Base-by-base conservation (phyloP, 768 basidiomycete species). In the Phylloporus sp. region DNA sequence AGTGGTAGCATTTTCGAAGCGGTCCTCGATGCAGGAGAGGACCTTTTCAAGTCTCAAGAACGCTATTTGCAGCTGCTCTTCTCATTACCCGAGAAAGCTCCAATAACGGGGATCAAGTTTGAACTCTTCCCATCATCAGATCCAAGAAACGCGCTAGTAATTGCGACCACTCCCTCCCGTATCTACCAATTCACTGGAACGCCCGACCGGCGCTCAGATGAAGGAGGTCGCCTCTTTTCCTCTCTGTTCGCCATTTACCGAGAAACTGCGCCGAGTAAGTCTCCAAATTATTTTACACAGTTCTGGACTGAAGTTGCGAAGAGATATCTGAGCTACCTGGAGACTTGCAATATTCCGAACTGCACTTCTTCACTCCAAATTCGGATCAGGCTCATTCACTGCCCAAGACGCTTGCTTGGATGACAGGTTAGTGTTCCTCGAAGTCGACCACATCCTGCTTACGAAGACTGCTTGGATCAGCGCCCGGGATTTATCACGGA, bases 251-350 rank as follows among this genome's bases (percentile, higher is more conserved):
- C 80, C 34, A 68, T 74, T 16, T 92, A 93, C 60, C 74, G 84
- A 42, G 92, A 94, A 48, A 74, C 76, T 7, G 80, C 84, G 18
- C 93, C 92, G 18, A 95, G 95, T 95, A 57, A 67, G 80, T 70
- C 68, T 32, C 46, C 7, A 6, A 44, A n/a, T 24, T 39, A 52
- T 61, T 26, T 29, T 15, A 11, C 46, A 23, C 41, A 28, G 31
- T 22, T 39, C 20, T 49, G 12, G 10, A 28, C 64, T 71, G 56
- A 74, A 50, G 38, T 53, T 32, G 50, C 59, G 42, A 70, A 94
- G 93, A 92, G 72, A 92, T 95, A 54, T 79, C 92, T 28, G 95
- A 97, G 66, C 75, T 98, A 7, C 93, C 93, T 16, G 91, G 95
- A 45, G 78, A 86, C 52, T 68, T 82, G 50, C 77, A 81, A 47